Evolutionary conservation across 208 protist species (phyloP).

Genomic region (Leishmania braziliensis): DNA sequence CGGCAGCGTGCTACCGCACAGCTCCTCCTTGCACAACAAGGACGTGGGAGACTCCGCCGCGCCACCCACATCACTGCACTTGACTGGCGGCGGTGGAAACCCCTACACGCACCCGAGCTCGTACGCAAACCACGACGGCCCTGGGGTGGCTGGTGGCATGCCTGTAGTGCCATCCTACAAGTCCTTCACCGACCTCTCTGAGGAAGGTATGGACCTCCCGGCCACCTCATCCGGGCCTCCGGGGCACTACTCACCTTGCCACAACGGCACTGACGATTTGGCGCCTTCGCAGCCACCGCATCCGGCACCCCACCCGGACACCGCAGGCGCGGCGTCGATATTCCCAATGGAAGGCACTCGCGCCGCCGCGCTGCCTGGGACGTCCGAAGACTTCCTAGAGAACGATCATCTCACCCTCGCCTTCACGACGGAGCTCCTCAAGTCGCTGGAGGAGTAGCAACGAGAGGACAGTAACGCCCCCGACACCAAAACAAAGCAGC

Average conservation of each 20-base stretch:
- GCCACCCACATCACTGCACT: constrained; percentile 16
- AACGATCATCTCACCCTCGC: constrained; percentile 38
- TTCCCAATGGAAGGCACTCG: constrained; percentile 29
- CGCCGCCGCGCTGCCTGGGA: constrained; percentile 16
- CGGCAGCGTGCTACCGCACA: constrained; percentile 12
- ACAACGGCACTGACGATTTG: constrained; percentile 9
- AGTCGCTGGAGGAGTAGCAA: constrained; percentile 35
- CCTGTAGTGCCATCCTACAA: constrained; percentile 33
- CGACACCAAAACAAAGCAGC: background rate
- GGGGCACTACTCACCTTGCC: constrained; percentile 13
- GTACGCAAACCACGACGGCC: constrained; percentile 19
- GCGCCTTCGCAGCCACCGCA: constrained; percentile 15
- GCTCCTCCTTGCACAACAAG: constrained; percentile 21
- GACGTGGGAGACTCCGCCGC: constrained; percentile 12
- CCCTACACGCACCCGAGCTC: constrained; percentile 21
- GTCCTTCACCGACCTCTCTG: constrained; percentile 37
- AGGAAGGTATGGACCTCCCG: constrained; percentile 27
- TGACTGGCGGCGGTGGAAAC: constrained; percentile 10
- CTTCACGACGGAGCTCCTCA: constrained; percentile 43
- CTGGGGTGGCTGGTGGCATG: constrained; percentile 8
- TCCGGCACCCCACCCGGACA: background rate
- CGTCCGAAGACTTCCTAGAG: constrained; percentile 32
- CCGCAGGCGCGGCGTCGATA: constrained; percentile 15
- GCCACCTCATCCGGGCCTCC: constrained; percentile 8
- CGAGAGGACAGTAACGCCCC: background rate